These are phyloP conservation scores for Ceratocystis smalleyi DNA, from an alignment of 2,329 filamentous ascomycete species.

Conservation along the genomic window DNA sequence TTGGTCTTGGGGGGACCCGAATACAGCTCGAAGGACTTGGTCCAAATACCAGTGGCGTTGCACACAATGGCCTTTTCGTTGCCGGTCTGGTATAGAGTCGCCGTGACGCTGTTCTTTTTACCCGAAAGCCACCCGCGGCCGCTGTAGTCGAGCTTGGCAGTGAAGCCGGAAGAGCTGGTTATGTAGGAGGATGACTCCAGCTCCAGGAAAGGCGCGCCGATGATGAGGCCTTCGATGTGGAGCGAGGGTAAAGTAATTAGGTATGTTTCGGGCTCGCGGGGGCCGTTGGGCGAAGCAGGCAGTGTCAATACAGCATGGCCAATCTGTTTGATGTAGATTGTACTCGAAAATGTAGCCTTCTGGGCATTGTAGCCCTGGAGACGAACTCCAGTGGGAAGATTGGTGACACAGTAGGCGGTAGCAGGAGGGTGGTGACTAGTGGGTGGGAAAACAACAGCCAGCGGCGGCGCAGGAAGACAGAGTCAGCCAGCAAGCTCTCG, in stretches of 20 bases:
- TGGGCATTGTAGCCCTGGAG: slow-evolving; percentile 88
- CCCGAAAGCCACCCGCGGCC: slow-evolving; percentile 90
- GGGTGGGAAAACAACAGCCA: not conserved
- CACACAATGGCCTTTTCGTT: slow-evolving; percentile 61
- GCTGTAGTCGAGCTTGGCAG: slow-evolving; percentile 79
- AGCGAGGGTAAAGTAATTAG: slow-evolving; percentile 81
- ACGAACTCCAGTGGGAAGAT: slow-evolving; percentile 64
- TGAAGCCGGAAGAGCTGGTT: slow-evolving; percentile 70
- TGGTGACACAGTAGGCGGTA: slow-evolving; percentile 86
- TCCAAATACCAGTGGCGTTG: slow-evolving; percentile 84
- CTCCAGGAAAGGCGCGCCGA: slow-evolving; percentile 76
- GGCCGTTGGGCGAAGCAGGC: slow-evolving; percentile 29
- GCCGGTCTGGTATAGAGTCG: slow-evolving; percentile 54
- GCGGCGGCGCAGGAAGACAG: not conserved
- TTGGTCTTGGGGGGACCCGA: slow-evolving; percentile 42
- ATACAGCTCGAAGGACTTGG: slow-evolving; percentile 62
- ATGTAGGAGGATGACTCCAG: slow-evolving; percentile 77
- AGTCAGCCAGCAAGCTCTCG: not conserved
- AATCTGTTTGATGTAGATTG: slow-evolving; percentile 89
- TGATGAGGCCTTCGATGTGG: slow-evolving; percentile 87
- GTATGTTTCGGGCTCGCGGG: slow-evolving; percentile 47
- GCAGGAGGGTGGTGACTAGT: slow-evolving; percentile 76
- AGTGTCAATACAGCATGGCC: slow-evolving; percentile 75
- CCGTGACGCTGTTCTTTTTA: slow-evolving; percentile 84
- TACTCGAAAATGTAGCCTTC: slow-evolving; percentile 85